Base-by-base conservation (phyloP, 2,329 filamentous ascomycete genomes). In the Aspergillus felis region DNA sequence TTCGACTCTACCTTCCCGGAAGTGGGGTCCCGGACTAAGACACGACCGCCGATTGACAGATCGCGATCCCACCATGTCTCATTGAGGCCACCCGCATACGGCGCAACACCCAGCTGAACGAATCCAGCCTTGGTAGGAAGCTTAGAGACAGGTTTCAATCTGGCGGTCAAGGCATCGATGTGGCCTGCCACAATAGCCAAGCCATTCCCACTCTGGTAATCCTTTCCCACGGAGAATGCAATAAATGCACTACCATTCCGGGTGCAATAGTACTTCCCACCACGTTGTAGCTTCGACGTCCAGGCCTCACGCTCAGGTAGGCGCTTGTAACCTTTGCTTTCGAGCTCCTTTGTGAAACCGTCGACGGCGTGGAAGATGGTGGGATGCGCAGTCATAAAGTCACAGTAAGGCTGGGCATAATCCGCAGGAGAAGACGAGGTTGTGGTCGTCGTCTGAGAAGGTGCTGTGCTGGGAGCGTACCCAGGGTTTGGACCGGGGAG, bases 1-100 rank as follows among this genome's bases (percentile, higher is more conserved):
- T 87, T 90, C 29, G 84, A 87, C 24, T 83, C 81, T 38, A 95
- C 91, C 82, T 93, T 95, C 64, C 88, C 88, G 2, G 85, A 84
- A 50, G 80, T 76, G 4, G 81, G 72, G 65, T 96, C 87, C 62
- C 87, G 89, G 49, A 97, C 87, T 51, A 97, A 81, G 3, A 97
- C 93, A 48, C 92, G 83, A 42, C 94, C 94, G 62, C 92, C 94
- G 66, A 97, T 89, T 63, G 90, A 88, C 53, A 99, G 82, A 74
- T 99, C 94, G 41, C 94, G 86, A 74, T 97, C 94, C 93, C 92
- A 97, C 94, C 94, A 97, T 1, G 94, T 97, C 61, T 82, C 81
- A 71, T 92, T 94, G 60, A 97, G 78, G 1, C 81, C 92, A 52
- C 94, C 93, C 9, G 92, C 93, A 71, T 97, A 99, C 0, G 90